These are phyloP conservation scores for Zalaria sp. DNA, from an alignment of 2,329 filamentous ascomycete genomes.

Conservation along the genomic window DNA sequence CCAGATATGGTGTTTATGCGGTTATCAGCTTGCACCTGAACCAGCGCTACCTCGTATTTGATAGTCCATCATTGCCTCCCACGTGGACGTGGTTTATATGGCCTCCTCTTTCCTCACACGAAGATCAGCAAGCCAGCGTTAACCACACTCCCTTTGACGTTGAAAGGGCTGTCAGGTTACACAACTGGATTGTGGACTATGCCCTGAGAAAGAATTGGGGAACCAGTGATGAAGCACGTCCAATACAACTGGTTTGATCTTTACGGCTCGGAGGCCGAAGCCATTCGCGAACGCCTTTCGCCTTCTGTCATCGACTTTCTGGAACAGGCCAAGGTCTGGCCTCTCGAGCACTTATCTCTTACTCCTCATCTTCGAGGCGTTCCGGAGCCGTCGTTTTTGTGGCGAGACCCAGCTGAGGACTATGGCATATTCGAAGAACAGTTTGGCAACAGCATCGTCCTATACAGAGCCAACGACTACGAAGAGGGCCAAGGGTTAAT, in stretches of 20 bases:
- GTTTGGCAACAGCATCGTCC: constrained; percentile 1
- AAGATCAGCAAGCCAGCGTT: too few species aligned
- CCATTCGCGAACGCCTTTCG: background rate
- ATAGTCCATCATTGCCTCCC: background rate
- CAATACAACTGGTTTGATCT: constrained; percentile 1
- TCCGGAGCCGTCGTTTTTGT: background rate
- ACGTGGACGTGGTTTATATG: too few species aligned
- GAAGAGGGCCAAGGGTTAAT: constrained; percentile 2
- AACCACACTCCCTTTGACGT: background rate
- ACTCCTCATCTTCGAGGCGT: background rate
- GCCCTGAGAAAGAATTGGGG: background rate
- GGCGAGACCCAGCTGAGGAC: background rate
- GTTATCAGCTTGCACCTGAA: background rate
- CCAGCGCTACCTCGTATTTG: background rate
- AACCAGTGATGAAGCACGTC: background rate
- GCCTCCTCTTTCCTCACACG: too few species aligned
- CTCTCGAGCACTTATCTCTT: background rate
- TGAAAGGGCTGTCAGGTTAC: constrained; percentile 1
- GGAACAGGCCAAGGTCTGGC: constrained; percentile 2
- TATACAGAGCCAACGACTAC: background rate
- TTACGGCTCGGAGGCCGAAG: background rate
- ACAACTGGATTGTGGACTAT: constrained; percentile 2
- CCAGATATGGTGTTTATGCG: background rate
- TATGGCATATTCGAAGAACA: constrained; percentile 1
- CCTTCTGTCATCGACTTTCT: constrained; percentile 1